phyloP scores from a whole-genome alignment of 1,284 basidiomycete species.

The Apiotrichum veenhuisii region DNA sequence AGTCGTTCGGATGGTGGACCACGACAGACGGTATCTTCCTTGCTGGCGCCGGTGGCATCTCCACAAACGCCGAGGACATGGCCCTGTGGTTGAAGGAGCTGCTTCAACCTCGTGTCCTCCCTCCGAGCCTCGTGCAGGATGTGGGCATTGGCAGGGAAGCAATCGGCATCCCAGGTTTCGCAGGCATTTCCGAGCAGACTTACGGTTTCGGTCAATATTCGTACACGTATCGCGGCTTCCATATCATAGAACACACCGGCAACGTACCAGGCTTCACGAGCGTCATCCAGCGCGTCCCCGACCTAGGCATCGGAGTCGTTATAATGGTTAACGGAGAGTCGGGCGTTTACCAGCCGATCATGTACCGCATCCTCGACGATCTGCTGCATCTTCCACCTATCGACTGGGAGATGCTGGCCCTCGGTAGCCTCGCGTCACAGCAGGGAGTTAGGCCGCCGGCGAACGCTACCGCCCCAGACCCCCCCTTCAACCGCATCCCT shows the following conservation, averaged over 20 bases:
- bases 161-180: neutral
- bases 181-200: neutral
- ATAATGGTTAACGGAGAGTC: conserved; percentile 19
- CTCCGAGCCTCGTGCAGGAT: neutral
- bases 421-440: neutral
- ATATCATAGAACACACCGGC: conserved; percentile 19
- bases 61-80: conserved; percentile 26
- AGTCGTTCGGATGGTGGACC: conserved; percentile 13
- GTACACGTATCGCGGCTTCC: conserved; percentile 13
- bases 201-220: conserved; percentile 21
- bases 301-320: conserved; percentile 9
- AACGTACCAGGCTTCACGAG: conserved; percentile 17
- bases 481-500: neutral
- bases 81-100: conserved; percentile 33
- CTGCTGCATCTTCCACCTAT: conserved; percentile 13
- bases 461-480: neutral
- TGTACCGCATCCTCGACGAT: conserved; percentile 19
- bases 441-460: neutral
- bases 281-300: conserved; percentile 16
- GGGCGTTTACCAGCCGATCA: neutral
- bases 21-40: neutral
- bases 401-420: conserved; percentile 12
- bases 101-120: conserved; percentile 17
- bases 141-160: neutral
- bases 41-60: conserved; percentile 28